Evolutionary conservation across 257 asterid genomes (phyloP), one percentile per base, ranked within the genome.

Genomic region (Gynochthodes officinalis): DNA sequence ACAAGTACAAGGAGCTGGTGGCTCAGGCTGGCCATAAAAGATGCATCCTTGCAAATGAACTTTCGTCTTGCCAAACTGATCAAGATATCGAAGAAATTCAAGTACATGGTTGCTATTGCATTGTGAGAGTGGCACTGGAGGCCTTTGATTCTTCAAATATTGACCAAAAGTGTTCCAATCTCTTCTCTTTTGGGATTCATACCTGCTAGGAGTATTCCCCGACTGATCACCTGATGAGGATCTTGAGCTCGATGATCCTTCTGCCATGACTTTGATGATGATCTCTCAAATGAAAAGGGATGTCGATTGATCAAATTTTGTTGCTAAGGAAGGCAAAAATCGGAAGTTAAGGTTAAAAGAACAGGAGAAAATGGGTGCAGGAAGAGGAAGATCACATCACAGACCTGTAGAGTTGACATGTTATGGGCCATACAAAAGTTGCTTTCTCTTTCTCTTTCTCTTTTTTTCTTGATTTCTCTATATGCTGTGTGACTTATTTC

Each of bases 121-220:
- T 62, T 78, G 87, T 10, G 84, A 33, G 46, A 88, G 68, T 52
- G 82, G 80, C 71, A 86, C 84, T 19, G 95, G 81, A 23, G 96
- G 92, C 67, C 83, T 82, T 49, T 85, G 95, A 78, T 88, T 88
- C 63, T 75, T 77, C 70, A 90, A 46, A 82, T 88, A 90, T 85
- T 90, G 96, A 10, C 90, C 90, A 79, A 90, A 90, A 35, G 96
- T 88, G 80, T 90, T 90, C 96, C 96, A 90, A 67, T 90, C 96
- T 23, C 96, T 87, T 49, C 96, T 72, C 80, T 90, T 90, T 43
- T 88, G 93, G 3, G 92, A 87, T 50, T 87, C 96, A 50, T 87
- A 89, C 2, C 96, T 84, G 78, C 96, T 87, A 0, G 85, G 92
- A 0, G 85, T 72, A 4, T 66, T 37, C 0, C 76, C 69, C 21